phyloP scores from a whole-genome alignment of 2,329 filamentous ascomycete species.

The Cytospora leucostoma region DNA sequence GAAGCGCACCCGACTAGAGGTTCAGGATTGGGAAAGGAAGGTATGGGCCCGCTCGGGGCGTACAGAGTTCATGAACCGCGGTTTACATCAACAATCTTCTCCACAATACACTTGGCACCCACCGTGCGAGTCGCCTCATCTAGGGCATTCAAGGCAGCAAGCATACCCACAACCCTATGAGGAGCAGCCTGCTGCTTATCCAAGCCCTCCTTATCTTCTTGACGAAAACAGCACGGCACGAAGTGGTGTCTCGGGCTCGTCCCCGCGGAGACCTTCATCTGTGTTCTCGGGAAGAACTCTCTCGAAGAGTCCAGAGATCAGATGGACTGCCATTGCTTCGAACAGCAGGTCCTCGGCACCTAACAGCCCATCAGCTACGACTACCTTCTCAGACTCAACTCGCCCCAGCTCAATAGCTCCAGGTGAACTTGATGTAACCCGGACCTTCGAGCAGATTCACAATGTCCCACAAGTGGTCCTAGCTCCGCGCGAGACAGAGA shows the following conservation, averaged over 20 bases:
- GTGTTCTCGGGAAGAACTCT: constrained; percentile 2
- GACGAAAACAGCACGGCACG: constrained; percentile 2
- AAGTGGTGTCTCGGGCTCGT: background rate
- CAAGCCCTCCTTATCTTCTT: constrained; percentile 2
- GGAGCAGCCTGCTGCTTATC: background rate
- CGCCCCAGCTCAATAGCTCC: constrained; percentile 2
- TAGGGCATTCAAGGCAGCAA: background rate
- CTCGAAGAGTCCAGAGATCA: constrained; percentile 17
- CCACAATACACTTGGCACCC: background rate
- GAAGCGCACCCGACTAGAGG: background rate
- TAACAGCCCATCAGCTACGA: constrained; percentile 2
- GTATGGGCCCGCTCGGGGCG: background rate
- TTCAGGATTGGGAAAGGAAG: background rate
- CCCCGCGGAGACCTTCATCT: constrained; percentile 15
- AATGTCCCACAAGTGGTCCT: constrained; percentile 8
- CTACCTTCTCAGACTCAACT: constrained; percentile 6
- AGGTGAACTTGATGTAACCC: background rate
- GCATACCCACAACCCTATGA: background rate
- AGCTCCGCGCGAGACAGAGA: constrained; percentile 1
- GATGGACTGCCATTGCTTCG: background rate
- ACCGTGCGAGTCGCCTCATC: background rate
- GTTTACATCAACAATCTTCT: background rate
- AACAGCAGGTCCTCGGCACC: constrained; percentile 9
- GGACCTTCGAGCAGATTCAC: constrained; percentile 22
- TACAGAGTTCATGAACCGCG: background rate